Percentiles rank a stretch among this genome's conserved stretches.
Evolutionary conservation across 768 basidiomycete genomes (phyloP).

Genomic region (Hortiboletus flavorubellus): DNA sequence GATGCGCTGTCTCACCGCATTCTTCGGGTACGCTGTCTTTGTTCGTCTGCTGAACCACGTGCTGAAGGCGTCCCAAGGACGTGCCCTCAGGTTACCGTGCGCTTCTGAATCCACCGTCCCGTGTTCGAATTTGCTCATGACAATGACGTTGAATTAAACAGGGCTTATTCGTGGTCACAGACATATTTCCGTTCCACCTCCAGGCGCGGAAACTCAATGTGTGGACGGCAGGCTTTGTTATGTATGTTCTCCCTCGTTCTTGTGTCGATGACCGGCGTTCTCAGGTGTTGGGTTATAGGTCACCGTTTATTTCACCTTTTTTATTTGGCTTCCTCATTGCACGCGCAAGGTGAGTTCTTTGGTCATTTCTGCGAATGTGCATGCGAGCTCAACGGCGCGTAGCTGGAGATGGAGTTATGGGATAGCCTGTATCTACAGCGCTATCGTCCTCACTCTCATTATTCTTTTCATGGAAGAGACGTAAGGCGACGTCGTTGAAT

Average conservation of each 20-base stretch:
- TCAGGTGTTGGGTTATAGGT: slow-evolving; percentile 27
- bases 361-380: too few species aligned
- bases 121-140: neutral
- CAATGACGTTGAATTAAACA: slow-evolving; percentile 5
- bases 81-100: slow-evolving; percentile 49
- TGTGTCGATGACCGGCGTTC: slow-evolving; percentile 19
- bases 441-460: slow-evolving; percentile 45
- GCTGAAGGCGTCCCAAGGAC: slow-evolving; percentile 31
- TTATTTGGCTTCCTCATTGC: slow-evolving; percentile 29
- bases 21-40: slow-evolving; percentile 26
- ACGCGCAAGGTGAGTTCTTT: slow-evolving; percentile 21
- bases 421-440: slow-evolving; percentile 46
- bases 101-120: neutral
- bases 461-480: slow-evolving; percentile 49
- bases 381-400: neutral
- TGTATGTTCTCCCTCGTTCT: slow-evolving; percentile 44
- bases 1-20: slow-evolving; percentile 32
- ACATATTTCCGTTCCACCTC: slow-evolving; percentile 53
- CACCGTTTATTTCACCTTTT: slow-evolving; percentile 31
- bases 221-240: slow-evolving; percentile 53
- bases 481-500: slow-evolving; percentile 24
- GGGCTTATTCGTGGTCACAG: slow-evolving; percentile 46
- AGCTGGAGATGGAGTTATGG: slow-evolving; percentile 55
- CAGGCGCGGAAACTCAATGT: slow-evolving; percentile 50
- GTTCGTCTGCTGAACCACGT: neutral